Base-by-base conservation (phyloP, 768 basidiomycete genomes). In the Vishniacozyma victoriae region DNA sequence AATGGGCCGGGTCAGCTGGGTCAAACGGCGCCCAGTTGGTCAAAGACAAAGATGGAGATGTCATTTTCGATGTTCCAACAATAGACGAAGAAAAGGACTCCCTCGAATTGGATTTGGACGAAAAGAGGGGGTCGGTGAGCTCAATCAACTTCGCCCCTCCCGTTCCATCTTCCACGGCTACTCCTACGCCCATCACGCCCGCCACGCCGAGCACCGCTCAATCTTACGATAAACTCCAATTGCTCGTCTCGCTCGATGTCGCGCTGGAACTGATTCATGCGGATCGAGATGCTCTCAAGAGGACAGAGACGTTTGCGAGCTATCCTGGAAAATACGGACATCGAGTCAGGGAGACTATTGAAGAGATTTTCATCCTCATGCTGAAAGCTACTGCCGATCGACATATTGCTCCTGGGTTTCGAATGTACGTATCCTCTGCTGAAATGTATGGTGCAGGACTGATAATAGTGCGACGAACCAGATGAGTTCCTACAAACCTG, bases 191-290 rank as follows among this genome's bases (percentile, higher is more conserved):
- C 49, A 18, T 24, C 55, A 50, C 50, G 47, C 42, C 46, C 18
- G 15, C 18, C 31, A 18, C 40, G 26, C 44, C 61, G 12, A 37
- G 45, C 5, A 35, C 57, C 12, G 50, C 56, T 3, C 49, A 60
- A 27, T 60, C 72, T 0, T 66, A 77, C 61, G 75, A 79, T 59
- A 79, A 81, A 35, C 78, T 99, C 3, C 91, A 97, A 59, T 78
- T 95, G 4, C 74, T 96, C 3, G 82, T 99, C 14, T 96, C 91
- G 4, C 80, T 99, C 12, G 92, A 96, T 64, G 79, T 84, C 13
- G 87, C 90, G 0, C 77, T 99, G 0, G 85, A 91, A 62, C 79
- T 99, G 29, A 92, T 99, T 47, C 92, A 97, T 54, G 84, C 87
- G 0, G 85, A 89, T 62, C 85, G 92, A 43, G 91, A 95, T 53